These are phyloP conservation scores for Neurospora tetraspora DNA, from an alignment of 495 filamentous ascomycete species.

Conservation along the genomic window DNA sequence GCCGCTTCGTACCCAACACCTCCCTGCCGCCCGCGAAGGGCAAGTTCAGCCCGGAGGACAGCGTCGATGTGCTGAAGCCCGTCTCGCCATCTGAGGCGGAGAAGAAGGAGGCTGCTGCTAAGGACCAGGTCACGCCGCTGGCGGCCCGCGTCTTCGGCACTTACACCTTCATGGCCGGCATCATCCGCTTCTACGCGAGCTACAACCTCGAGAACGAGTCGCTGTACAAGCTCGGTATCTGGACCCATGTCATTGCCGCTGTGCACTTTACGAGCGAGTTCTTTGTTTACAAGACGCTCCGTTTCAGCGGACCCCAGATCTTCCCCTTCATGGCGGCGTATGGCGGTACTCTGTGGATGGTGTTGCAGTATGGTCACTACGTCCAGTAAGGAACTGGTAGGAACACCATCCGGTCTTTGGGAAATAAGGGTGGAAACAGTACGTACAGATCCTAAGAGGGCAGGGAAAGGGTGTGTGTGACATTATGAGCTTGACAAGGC, in stretches of 20 bases:
- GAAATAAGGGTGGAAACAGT: not conserved
- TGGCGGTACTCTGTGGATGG: conserved; percentile 71
- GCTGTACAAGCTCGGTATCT: conserved; percentile 68
- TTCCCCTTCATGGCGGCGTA: conserved; percentile 67
- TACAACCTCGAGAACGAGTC: conserved; percentile 66
- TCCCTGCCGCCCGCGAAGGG: conserved; percentile 20
- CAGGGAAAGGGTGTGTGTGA: too few relatives aligned
- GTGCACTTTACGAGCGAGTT: conserved; percentile 77
- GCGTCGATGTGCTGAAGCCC: conserved; percentile 31
- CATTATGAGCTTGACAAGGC: not conserved
- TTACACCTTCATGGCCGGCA: conserved; percentile 68
- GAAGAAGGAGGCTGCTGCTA: conserved; percentile 19
- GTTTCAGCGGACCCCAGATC: conserved; percentile 55
- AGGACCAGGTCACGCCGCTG: conserved; percentile 55
- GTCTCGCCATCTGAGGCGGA: conserved; percentile 38
- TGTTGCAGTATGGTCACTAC: conserved; percentile 57
- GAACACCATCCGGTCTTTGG: not conserved
- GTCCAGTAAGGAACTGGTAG: conserved; percentile 23
- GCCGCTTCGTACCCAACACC: conserved; percentile 36
- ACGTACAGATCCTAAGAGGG: not conserved
- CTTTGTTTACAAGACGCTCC: conserved; percentile 61
- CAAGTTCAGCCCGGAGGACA: conserved; percentile 35
- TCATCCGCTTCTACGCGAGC: conserved; percentile 75
- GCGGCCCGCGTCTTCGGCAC: conserved; percentile 81
- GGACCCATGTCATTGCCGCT: conserved; percentile 71